Evolutionary conservation across 2,329 filamentous ascomycete species (phyloP), one percentile per base, ranked within the genome.

Genomic region (Teratosphaeria destructans): DNA sequence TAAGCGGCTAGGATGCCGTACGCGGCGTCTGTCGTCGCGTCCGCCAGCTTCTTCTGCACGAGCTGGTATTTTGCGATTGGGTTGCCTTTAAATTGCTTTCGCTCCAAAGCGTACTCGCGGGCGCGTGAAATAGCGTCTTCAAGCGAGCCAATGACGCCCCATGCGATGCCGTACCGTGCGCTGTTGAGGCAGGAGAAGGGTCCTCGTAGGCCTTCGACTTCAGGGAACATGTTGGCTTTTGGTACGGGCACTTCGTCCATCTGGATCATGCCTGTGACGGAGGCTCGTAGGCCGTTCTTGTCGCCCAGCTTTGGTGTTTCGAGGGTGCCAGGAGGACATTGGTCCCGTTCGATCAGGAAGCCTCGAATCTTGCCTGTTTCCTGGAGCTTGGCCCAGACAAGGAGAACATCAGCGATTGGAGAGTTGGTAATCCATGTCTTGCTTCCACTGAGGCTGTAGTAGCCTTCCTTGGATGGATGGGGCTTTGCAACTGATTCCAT

Each of bases 361-460:
- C 94, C 94, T 55, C 89, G 84, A 66, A 99, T 97, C 81, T 95
- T 96, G 63, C 91, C 92, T 26, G 90, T 95, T 67, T 88, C 88
- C 64, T 94, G 85, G 55, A 96, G 77, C 78, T 95, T 96, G 1
- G 93, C 94, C 94, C 94, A 99, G 1, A 96, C 86, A 64, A 96
- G 76, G 57, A 95, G 76, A 2, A 95, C 81, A 67, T 95, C 90
- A 1, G 90, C 84, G 67, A 96, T 95, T 3, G 91, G 91, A 7
- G 89, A 93, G 75, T 96, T 96, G 14, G 91, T 96, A 72, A 96
- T 96, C 91, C 91, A 96, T 0, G 92, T 96, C 80, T 96, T 96
- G 56, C 88, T 78, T 1, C 91, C 91, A 54, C 86, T 90, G 39
- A 96, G 76, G 52, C 85, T 82, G 67, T 87, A 88, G 73, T 90